phyloP scores from a whole-genome alignment of 495 filamentous ascomycete genomes.

The Glarea lozoyensis region DNA sequence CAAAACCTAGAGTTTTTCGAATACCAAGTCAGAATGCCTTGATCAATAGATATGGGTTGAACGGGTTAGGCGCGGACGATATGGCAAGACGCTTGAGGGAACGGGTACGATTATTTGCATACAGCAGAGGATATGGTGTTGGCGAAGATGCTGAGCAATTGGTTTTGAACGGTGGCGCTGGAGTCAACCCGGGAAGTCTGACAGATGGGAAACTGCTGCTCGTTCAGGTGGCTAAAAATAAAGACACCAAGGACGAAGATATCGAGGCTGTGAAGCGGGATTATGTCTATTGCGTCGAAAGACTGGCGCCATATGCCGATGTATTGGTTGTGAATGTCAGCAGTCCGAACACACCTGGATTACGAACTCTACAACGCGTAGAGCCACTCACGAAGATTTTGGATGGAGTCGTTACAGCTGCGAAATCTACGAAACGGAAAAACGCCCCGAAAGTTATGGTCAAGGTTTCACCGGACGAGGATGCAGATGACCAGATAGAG shows the following conservation, averaged over 20 bases:
- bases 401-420: slow-evolving; percentile 71
- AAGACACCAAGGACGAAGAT: slow-evolving; percentile 72
- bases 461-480: slow-evolving; percentile 93
- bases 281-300: slow-evolving; percentile 78
- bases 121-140: slow-evolving; percentile 52
- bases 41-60: slow-evolving; percentile 93
- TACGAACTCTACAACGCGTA: slow-evolving; percentile 72
- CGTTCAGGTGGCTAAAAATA: slow-evolving; percentile 98
- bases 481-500: slow-evolving; percentile 66
- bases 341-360: slow-evolving; percentile 87
- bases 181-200: slow-evolving; percentile 62
- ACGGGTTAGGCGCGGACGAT: slow-evolving; percentile 79
- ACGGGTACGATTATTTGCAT: slow-evolving; percentile 69
- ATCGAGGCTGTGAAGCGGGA: slow-evolving; percentile 74
- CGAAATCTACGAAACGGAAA: slow-evolving; percentile 53
- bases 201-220: slow-evolving; percentile 64
- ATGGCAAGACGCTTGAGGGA: slow-evolving; percentile 74
- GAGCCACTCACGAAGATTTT: slow-evolving; percentile 75
- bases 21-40: slow-evolving; percentile 71
- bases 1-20: slow-evolving; percentile 79
- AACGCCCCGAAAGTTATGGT: slow-evolving; percentile 85
- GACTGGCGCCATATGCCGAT: slow-evolving; percentile 78
- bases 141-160: slow-evolving; percentile 54
- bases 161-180: slow-evolving; percentile 62
- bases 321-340: slow-evolving; percentile 95